phyloP scores from a whole-genome alignment of 2,329 filamentous ascomycete genomes.

The Erysiphe neolycopersici region DNA sequence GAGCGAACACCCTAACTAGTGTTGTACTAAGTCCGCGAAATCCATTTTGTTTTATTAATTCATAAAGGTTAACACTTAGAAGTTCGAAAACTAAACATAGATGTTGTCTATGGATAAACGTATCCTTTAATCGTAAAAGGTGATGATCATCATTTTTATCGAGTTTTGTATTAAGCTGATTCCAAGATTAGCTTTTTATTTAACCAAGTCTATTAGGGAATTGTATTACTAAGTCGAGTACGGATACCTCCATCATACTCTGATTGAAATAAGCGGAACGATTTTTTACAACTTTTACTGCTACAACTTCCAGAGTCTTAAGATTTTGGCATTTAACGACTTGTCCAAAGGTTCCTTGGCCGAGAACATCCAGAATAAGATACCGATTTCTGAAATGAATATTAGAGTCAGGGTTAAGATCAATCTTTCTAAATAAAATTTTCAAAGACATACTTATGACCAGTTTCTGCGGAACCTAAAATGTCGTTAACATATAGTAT shows the following conservation, averaged over 20 bases:
- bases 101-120: constrained; percentile 94
- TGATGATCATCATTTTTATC: constrained; percentile 99
- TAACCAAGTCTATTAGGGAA: background rate
- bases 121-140: constrained; percentile 79
- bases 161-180: constrained; percentile 80
- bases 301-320: constrained; percentile 94
- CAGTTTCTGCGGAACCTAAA: constrained; percentile 85
- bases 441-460: constrained; percentile 49
- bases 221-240: constrained; percentile 56
- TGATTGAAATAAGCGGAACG: constrained; percentile 98
- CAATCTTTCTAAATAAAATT: too few relatives aligned
- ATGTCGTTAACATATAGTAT: constrained; percentile 99
- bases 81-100: constrained; percentile 90
- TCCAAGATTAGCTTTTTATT: constrained; percentile 1
- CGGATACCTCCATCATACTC: constrained; percentile 99
- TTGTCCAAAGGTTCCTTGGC: constrained; percentile 93
- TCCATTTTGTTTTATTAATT: constrained; percentile 98
- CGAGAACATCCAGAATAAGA: constrained; percentile 84
- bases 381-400: constrained; percentile 48
- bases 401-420: constrained; percentile 7
- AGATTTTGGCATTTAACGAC: constrained; percentile 98
- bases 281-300: constrained; percentile 98
- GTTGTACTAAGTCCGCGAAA: constrained; percentile 94
- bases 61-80: constrained; percentile 89
- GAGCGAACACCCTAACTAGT: constrained; percentile 85